Evolutionary conservation across 495 filamentous ascomycete genomes (phyloP), one percentile per base, ranked within the genome.

Genomic region (Filosporella fistucella): DNA sequence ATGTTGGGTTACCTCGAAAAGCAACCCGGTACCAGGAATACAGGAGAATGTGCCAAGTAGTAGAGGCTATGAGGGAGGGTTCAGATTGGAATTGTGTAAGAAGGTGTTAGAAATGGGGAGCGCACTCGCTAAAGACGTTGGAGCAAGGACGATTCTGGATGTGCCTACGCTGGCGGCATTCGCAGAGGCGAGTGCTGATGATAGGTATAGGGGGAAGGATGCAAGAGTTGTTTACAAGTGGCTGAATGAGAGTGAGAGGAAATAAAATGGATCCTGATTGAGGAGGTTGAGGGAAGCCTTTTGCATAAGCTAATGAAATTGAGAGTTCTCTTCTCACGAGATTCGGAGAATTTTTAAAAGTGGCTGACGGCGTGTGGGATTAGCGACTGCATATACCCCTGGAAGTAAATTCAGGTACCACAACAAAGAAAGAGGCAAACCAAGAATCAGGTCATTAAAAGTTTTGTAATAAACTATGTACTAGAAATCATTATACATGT

Each of bases 141-240:
- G 32, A 2, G 30, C 21, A 8, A 47, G 32, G 23, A 37, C 10
- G 3, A 16, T 47, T 16, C 17, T 47, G 12, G 24, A 23, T 16
- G 20, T 37, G 34, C 30, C 21, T 10, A 18, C 22, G 12, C 14
- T 47, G 18, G 44, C 37, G 3, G 44, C 10, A 16, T 45, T 36
- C 38, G 29, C 16, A 23, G 44, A 47, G 22, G 44, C 44, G 23
- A 21, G 21, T 35, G 21, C 9, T 3, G 32, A 37, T 38, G 44
- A 37, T 14, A 24, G 32, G 18, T 37, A 26, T 26, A 24, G 29
- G 11, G 32, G 44, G 4, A 47, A 26, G 22, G 42, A 45, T 36
- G 28, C 42, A 30, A 34, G 42, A 20, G 28, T 36, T 11, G 30
- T 45, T n/a, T 45, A 45, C 36, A 45, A 45, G 42, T 45, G 42